Conservation (phyloP, 2,329 filamentous ascomycete species). For the Phialophora expanda region DNA sequence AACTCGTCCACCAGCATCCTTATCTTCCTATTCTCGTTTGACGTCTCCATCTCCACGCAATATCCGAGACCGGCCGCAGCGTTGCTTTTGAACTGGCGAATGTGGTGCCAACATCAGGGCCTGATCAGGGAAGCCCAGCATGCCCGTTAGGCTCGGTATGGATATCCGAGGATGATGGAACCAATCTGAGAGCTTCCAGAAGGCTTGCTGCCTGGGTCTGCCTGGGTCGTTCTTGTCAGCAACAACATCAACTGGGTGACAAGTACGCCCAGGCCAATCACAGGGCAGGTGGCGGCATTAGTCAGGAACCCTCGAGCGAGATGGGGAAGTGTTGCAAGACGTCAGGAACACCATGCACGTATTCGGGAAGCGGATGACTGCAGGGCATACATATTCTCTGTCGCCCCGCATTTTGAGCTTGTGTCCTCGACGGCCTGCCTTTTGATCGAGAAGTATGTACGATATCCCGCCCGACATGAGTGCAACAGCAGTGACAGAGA, state of each 20-base stretch:
- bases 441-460: background rate
- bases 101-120: background rate
- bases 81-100: constrained; percentile 26
- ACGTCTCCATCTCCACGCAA: background rate
- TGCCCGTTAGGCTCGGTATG: background rate
- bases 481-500: constrained; percentile 16
- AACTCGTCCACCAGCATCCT: background rate
- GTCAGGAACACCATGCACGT: constrained; percentile 19
- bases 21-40: background rate
- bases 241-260: constrained; percentile 9
- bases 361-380: constrained; percentile 13
- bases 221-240: constrained; percentile 18
- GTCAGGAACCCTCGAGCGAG: constrained; percentile 9
- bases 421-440: background rate
- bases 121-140: background rate
- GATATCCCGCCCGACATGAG: constrained; percentile 12
- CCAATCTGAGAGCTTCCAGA: constrained; percentile 12
- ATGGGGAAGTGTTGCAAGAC: background rate
- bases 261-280: constrained; percentile 34
- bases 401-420: constrained; percentile 9
- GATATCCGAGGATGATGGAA: background rate
- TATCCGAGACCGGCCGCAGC: background rate
- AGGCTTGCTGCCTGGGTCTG: constrained; percentile 15
- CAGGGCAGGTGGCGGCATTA: background rate
- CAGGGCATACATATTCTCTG: constrained; percentile 4